Percentiles rank a stretch among this genome's conserved stretches.
These are phyloP conservation scores for Aquanectria penicillioides DNA, from an alignment of 2,329 filamentous ascomycete genomes.

Conservation along the genomic window DNA sequence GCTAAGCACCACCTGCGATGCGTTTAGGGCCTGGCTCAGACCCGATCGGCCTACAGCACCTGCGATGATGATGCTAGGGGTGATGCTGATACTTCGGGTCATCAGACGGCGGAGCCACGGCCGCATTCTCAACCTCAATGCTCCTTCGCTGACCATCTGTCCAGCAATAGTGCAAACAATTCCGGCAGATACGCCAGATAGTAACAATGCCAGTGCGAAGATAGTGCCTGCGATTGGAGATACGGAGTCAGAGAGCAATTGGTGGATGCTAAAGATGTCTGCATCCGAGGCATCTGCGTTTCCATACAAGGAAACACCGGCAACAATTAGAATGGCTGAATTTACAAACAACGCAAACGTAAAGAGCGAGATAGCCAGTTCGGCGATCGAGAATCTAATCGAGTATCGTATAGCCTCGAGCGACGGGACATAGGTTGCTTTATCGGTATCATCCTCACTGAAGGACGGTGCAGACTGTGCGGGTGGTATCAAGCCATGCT, in stretches of 20 bases:
- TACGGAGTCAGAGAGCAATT: constrained; percentile 74
- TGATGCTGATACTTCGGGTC: constrained; percentile 83
- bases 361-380: constrained; percentile 78
- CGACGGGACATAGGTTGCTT: constrained; percentile 75
- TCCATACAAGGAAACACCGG: constrained; percentile 78
- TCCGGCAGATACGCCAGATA: constrained; percentile 83
- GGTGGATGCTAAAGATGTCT: constrained; percentile 86
- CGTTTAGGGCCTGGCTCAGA: constrained; percentile 77
- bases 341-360: constrained; percentile 89
- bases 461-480: constrained; percentile 40
- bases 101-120: constrained; percentile 84
- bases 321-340: constrained; percentile 82
- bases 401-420: constrained; percentile 77
- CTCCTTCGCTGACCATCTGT: constrained; percentile 89
- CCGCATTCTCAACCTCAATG: constrained; percentile 76
- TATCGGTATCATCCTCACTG: constrained; percentile 50
- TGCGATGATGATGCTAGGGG: constrained; percentile 84
- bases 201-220: constrained; percentile 83
- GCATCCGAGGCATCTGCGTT: constrained; percentile 70
- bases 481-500: constrained; percentile 61
- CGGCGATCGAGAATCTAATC: constrained; percentile 77
- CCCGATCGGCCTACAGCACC: constrained; percentile 78
- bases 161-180: constrained; percentile 91
- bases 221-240: constrained; percentile 81
- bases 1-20: constrained; percentile 80